phyloP scores from a whole-genome alignment of 495 filamentous ascomycete genomes.

The Aspergillus bridgeri region DNA sequence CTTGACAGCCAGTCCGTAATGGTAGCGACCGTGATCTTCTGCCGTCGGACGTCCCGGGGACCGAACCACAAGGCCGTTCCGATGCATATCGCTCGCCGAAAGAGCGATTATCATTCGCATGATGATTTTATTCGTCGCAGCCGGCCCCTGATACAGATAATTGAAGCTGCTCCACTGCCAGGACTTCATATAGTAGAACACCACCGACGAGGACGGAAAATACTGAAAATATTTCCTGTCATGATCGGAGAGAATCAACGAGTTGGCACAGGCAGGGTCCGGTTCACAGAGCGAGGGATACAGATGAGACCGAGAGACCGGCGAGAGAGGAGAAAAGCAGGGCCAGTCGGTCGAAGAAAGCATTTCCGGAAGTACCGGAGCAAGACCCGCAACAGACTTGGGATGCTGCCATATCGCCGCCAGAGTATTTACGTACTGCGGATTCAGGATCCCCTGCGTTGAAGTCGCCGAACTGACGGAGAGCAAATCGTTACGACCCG shows the following conservation, averaged over 20 bases:
- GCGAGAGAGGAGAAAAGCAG: conserved; percentile 3
- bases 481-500: not conserved
- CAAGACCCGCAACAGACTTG: not conserved
- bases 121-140: conserved; percentile 37
- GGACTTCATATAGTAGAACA: conserved; percentile 43
- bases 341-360: conserved; percentile 6
- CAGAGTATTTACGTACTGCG: conserved; percentile 5
- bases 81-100: conserved; percentile 42
- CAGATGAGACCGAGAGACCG: conserved; percentile 19
- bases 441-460: not conserved
- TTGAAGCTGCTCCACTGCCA: conserved; percentile 43
- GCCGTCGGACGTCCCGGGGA: conserved; percentile 33
- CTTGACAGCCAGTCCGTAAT: conserved; percentile 41
- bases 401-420: conserved; percentile 2
- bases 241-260: conserved; percentile 32
- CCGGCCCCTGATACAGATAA: conserved; percentile 40
- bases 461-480: not conserved
- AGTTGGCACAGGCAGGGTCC: conserved; percentile 34
- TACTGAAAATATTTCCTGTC: conserved; percentile 42
- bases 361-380: conserved; percentile 9
- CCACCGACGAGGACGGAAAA: conserved; percentile 40
- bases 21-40: conserved; percentile 38
- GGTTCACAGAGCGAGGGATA: conserved; percentile 25
- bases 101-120: conserved; percentile 45
- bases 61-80: conserved; percentile 27